Evolutionary conservation across 768 basidiomycete species (phyloP).

Genomic region (Termitomyces sp.): DNA sequence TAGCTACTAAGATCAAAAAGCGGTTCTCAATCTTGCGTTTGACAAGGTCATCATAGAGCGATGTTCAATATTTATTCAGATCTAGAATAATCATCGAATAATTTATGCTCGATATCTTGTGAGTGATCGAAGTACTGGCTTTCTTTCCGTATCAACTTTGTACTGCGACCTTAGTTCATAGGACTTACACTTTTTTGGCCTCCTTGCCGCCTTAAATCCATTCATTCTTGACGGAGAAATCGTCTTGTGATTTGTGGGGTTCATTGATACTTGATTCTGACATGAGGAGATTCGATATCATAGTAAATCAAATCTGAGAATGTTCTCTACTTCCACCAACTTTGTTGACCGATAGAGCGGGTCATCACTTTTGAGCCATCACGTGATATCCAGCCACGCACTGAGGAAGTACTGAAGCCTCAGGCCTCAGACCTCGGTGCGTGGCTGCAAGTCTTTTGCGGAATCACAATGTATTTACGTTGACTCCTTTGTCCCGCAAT

Average conservation of each 20-base stretch:
- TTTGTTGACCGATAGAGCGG: no score
- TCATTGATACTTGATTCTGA: not conserved
- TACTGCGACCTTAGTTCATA: not conserved
- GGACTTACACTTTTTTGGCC: not conserved
- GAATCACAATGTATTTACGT: not conserved
- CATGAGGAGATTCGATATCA: not conserved
- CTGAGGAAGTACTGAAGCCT: no score
- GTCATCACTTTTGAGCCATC: no score
- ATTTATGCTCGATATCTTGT: not conserved
- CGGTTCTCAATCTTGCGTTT: constrained; percentile 11
- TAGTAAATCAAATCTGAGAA: not conserved
- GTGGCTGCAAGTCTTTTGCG: no score
- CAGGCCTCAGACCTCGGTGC: no score
- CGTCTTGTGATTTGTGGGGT: no score
- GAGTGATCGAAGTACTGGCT: not conserved
- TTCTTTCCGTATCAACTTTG: not conserved
- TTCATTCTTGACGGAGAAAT: not conserved
- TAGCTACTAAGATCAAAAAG: constrained; percentile 13
- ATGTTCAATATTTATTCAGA: not conserved
- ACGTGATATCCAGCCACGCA: no score
- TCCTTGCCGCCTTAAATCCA: not conserved
- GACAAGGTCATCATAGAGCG: constrained; percentile 1
- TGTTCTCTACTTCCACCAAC: no score
- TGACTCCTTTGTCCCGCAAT: not conserved
- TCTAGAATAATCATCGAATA: not conserved